These are phyloP conservation scores for Lactarius quietus DNA, from an alignment of 768 basidiomycete genomes.

Conservation along the genomic window DNA sequence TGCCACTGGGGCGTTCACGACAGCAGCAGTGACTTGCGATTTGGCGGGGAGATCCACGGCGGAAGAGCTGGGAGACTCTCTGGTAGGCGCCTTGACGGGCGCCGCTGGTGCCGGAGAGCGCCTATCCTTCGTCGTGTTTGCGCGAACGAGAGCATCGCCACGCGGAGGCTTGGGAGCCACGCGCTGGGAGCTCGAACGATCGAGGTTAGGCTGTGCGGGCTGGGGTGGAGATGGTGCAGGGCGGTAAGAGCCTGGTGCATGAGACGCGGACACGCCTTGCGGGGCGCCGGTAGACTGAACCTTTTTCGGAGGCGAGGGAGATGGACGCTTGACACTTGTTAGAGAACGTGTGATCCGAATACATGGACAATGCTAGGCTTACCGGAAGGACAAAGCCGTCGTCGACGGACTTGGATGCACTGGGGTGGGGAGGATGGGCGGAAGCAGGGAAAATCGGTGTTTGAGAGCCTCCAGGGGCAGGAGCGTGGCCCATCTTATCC, in stretches of 20 bases:
- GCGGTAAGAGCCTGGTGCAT: constrained; percentile 58
- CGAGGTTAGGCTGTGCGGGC: constrained; percentile 62
- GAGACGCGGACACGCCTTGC: constrained; percentile 20
- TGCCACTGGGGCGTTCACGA: not conserved
- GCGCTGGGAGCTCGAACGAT: constrained; percentile 86
- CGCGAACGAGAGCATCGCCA: constrained; percentile 45
- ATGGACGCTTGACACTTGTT: constrained; percentile 33
- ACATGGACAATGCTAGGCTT: constrained; percentile 30
- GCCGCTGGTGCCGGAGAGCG: constrained; percentile 39
- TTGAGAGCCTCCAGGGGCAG: constrained; percentile 28
- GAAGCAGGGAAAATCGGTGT: constrained; percentile 21
- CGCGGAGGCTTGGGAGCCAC: constrained; percentile 44
- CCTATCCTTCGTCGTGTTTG: constrained; percentile 66
- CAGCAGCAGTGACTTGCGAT: not conserved
- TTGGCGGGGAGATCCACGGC: constrained; percentile 20
- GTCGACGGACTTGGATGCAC: constrained; percentile 39
- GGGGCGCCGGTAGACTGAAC: constrained; percentile 29
- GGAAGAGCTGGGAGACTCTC: constrained; percentile 21
- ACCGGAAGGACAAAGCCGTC: constrained; percentile 57
- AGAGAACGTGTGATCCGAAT: constrained; percentile 18
- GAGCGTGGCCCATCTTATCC: constrained; percentile 69
- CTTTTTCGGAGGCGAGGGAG: constrained; percentile 44
- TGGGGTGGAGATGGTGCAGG: constrained; percentile 74
- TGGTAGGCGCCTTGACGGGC: constrained; percentile 25
- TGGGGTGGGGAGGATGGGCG: constrained; percentile 15